phyloP scores from a whole-genome alignment of 148 eudicot species.

The Nepenthes mirabilis region DNA sequence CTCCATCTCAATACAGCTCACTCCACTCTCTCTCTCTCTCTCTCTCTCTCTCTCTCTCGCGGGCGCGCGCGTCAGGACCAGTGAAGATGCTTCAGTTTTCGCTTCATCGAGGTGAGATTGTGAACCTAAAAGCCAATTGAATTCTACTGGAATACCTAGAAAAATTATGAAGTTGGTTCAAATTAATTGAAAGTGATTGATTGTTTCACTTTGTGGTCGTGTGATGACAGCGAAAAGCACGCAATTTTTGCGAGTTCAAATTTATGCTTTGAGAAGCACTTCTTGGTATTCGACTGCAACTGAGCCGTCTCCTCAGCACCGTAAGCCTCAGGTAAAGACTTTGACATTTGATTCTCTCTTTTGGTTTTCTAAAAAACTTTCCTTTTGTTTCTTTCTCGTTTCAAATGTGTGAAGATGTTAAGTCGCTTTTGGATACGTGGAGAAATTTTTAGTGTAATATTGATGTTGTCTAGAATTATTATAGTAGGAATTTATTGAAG shows the following conservation, averaged over 20 bases:
- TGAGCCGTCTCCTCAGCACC: conserved; percentile 35
- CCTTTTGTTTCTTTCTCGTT: neutral
- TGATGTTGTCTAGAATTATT: too few relatives aligned
- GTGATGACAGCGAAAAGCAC: conserved; percentile 28
- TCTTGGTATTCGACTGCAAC: conserved; percentile 41
- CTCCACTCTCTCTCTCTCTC: too few relatives aligned
- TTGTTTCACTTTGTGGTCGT: conserved; percentile 1
- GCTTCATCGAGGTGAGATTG: conserved; percentile 49
- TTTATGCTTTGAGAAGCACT: conserved; percentile 23
- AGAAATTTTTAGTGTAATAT: too few relatives aligned
- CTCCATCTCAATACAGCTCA: too few relatives aligned
- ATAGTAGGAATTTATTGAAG: too few relatives aligned
- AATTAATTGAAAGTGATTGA: neutral
- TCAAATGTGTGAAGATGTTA: neutral
- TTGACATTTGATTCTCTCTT: neutral
- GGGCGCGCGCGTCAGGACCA: neutral
- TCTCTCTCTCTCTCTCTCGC: too few relatives aligned
- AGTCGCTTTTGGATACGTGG: too few relatives aligned
- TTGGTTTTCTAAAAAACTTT: neutral
- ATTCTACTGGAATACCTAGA: neutral
- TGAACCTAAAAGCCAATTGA: neutral
- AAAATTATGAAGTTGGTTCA: neutral
- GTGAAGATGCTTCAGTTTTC: conserved; percentile 46
- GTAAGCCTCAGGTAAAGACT: conserved; percentile 38
- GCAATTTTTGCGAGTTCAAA: conserved; percentile 37